Evolutionary conservation across 352 stramenopile species (phyloP), one percentile per base, ranked within the genome.

Genomic region (Pythium pyrilobum): DNA sequence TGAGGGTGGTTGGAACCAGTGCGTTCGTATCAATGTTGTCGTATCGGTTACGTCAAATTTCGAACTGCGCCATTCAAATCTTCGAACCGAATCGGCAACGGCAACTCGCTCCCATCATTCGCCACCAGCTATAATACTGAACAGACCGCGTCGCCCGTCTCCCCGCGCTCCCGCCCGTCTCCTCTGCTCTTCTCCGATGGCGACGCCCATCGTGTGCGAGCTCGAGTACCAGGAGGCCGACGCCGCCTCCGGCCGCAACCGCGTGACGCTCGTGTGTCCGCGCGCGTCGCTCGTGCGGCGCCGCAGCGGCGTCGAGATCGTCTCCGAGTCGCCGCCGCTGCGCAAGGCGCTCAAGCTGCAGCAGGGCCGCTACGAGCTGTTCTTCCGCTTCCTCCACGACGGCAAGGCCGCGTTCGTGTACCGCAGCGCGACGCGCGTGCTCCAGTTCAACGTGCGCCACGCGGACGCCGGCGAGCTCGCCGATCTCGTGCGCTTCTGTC

Each of bases 361-460:
- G 46, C 43, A 62, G 27, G 42, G 76, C 55, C 62, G 62, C 42
- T 71, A 79, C 55, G 77, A 88, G 54, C 59, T 89, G 21, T 91
- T 89, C 62, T 91, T 77, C 45, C 85, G 81, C 29, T 78, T 83
- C 32, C 41, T 77, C 25, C 33, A 53, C 7, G 62, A 80, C 24
- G 81, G 81, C 47, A 91, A 87, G 37, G 55, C 85, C 16, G 72
- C 77, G 11, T 77, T 91, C 51, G 84, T 88, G 56, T 58, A 66
- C 41, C 77, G 81, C 5, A 74, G 85, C 13, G 31, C 52, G 4
- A 59, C 60, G 16, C 66, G 64, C 12, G 69, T 81, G 9, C 74
- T 74, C 11, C 81, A 91, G 67, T 91, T 74, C 55, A 91, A 91
- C 45, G 37, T 88, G 12, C 73, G 67, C 16, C 53, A 70, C 25